Evolutionary conservation across 768 basidiomycete species (phyloP), one percentile per base, ranked within the genome.

Genomic region (Hygrophorus russula): DNA sequence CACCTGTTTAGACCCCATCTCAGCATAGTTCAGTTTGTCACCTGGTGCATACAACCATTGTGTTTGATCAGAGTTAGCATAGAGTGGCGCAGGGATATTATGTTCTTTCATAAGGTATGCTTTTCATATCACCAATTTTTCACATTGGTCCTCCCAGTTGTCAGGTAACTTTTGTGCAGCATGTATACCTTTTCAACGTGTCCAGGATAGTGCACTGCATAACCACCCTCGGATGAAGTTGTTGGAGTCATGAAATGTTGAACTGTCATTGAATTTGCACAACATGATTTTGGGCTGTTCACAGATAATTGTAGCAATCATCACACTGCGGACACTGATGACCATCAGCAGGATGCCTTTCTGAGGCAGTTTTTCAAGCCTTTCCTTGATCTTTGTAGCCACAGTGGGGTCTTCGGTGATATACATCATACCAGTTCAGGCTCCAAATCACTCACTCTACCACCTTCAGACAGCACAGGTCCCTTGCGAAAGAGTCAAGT

Each of bases 51-150:
- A 63, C 0, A 61, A 35, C 2, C 58, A 44, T 32, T 64, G 57
- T 3, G 60, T 64, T 42, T 68, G 66, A 41, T 68, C 62, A 1
- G 57, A 54, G 38, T 66, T 67, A 36, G 63, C 55, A 7, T 45
- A 53, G 19, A 66, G 49, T 3, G 14, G 39, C 1, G 5, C 24
- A 20, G 39, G 39, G 24, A 41, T 41, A 18, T 41, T 13, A 18
- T 41, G 28, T 41, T 41, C 39, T 18, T 41, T 41, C 4, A 41
- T 17, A 27, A 41, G 18, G 39, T 41, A 41, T 11, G 39, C 39
- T 12, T 28, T 41, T 29, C 39, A 39, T 2, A 58, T 19, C 15
- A 53, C 59, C 3, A 61, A 46, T 6, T 50, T 44, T 20, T 54
- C 48, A 41, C 51, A 58, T 15, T 53, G 49, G 3, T 62, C 56